Evolutionary conservation across 768 basidiomycete genomes (phyloP), one percentile per base, ranked within the genome.

Genomic region (Mycena venus): DNA sequence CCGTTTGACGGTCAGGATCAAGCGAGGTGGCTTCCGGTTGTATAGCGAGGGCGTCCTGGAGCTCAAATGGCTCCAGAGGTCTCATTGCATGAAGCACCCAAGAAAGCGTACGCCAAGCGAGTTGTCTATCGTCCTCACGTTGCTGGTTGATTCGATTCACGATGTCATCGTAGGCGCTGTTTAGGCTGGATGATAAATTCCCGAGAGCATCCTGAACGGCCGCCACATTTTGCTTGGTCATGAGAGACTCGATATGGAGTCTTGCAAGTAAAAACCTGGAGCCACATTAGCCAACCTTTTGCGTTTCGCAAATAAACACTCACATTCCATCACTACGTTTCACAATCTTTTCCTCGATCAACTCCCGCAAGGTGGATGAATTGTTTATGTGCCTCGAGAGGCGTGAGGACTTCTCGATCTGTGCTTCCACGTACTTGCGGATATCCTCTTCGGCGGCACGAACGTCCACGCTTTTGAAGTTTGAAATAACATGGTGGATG

Each of bases 211-310:
- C 44, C 19, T 32, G 47, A 3, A 70, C 27, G 17, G 58, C 60
- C 25, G 34, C 47, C 2, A 36, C 49, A 19, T 60, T 71, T 1
- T 25, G 60, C 51, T 49, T 51, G 32, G 21, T 56, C 44, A 49
- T 29, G 21, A 70, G n/a, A 10, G 59, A 51, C 6, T 70, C 44
- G 17, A 70, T 60, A 29, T 70, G 69, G 14, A 70, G 70, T 55
- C 65, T 72, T 7, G 70, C 70, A 2, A 72, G 40, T 25, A 72
- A 53, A 47, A 72, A 72, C 62, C 70, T 72, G 23, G 4, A 42
- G 14, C 3, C 25, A 63, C 32, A 61, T 61, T 11, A 59, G 38
- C 25, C 9, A 29, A 38, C 27, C 23, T 38, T 42, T 15, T 25
- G 3, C n/a, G n/a, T 61, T 4, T 40, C 3, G 40, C 15, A 40